Evolutionary conservation across 2,329 filamentous ascomycete species (phyloP), one percentile per base, ranked within the genome.

Genomic region (Alternaria novae-zelandiae): DNA sequence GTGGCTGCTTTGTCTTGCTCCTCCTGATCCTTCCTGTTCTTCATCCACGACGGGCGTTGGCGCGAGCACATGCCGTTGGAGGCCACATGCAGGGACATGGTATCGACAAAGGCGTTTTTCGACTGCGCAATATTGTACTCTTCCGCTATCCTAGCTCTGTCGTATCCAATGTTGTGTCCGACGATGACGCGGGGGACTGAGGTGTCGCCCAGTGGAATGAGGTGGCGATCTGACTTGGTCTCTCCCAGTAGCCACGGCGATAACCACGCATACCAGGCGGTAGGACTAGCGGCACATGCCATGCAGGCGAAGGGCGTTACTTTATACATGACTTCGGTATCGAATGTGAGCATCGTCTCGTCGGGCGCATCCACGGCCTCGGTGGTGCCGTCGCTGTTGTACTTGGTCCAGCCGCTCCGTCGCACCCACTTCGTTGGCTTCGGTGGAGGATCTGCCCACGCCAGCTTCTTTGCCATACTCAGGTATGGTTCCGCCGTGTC

Each of bases 11-110:
- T 91, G 65, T 97, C 94, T 54, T 93, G 86, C 49, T 95, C 74
- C 75, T 98, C 95, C 61, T 91, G 87, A 68, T 91, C 93, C 82
- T 99, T 99, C 77, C 93, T 92, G 79, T 97, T 93, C 79, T 93
- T 96, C 90, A 97, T 94, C 96, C 96, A 99, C 0, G 93, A 97
- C 9, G 96, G 96, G 54, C 96, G 88, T 79, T 99, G 96, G 69
- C 92, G 90, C 21, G 96, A 98, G 80, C 96, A 99, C 96, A 99
- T 99, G 66, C 96, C 96, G 77, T 99, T 99, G 23, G 97, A 95
- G 3, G 96, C 96, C 8, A 97, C 95, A 78, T 99, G 96, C 20
- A 99, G 83, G 2, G 95, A 98, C 96, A 99, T 99, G 28, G 96
- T 99, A 78, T 99, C 96, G 55, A 99, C 82, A 77, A 97, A 99